Percentiles rank a stretch among this genome's conserved stretches.
Evolutionary conservation across 305 asterid species (phyloP).

Genomic region (Andrographis paniculata): DNA sequence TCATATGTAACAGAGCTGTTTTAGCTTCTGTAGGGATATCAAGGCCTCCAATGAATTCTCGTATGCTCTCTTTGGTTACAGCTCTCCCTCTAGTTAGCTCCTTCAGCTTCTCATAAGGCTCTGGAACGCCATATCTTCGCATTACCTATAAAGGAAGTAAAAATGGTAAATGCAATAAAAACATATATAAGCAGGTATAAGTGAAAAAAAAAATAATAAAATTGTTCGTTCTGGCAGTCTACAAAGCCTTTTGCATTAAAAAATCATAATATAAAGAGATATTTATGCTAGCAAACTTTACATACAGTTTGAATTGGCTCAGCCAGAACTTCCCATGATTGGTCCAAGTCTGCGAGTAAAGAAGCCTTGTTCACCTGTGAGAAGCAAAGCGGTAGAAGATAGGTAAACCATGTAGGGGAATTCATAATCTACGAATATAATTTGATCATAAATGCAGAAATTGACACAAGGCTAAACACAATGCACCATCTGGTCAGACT

Average conservation of each 20-base stretch:
- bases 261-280: background rate
- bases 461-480: too few species aligned
- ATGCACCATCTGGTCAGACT: background rate
- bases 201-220: too few species aligned
- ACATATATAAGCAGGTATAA: too few species aligned
- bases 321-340: constrained; percentile 89
- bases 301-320: constrained; percentile 96
- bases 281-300: constrained; percentile 10
- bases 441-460: background rate
- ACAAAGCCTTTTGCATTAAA: too few species aligned
- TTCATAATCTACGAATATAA: background rate
- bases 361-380: constrained; percentile 67
- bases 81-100: constrained; percentile 83
- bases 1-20: constrained; percentile 45
- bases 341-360: constrained; percentile 53
- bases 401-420: constrained; percentile 2
- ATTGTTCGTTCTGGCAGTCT: too few species aligned
- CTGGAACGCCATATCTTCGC: constrained; percentile 86
- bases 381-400: background rate
- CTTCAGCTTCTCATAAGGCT: constrained; percentile 89
- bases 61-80: constrained; percentile 57
- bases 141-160: constrained; percentile 39
- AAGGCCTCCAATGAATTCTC: constrained; percentile 54
- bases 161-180: background rate
- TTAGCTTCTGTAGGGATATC: constrained; percentile 66